phyloP scores from a whole-genome alignment of 1,139 yeast genomes.

The Tardiomyces blankii region DNA sequence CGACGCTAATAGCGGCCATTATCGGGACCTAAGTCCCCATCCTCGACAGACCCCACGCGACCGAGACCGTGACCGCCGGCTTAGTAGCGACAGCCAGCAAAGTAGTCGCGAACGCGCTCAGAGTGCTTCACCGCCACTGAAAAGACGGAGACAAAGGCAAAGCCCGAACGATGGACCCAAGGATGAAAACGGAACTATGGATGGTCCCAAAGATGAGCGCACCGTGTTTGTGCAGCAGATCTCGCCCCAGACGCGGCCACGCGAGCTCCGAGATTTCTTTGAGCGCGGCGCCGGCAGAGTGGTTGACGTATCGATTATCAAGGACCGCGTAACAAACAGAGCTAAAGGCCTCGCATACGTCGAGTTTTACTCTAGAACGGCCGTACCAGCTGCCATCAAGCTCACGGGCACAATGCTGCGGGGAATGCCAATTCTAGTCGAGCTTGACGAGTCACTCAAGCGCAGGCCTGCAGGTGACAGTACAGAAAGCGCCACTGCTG shows the following conservation, averaged over 20 bases:
- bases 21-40: neutral
- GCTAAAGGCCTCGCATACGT: constrained; percentile 31
- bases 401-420: constrained; percentile 26
- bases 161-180: too few relatives aligned
- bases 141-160: too few relatives aligned
- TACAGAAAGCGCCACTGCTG: neutral
- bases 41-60: neutral
- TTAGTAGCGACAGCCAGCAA: too few relatives aligned
- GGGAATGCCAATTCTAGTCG: constrained; percentile 29
- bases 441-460: constrained; percentile 22
- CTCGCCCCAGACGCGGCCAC: constrained; percentile 24
- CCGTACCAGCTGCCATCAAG: constrained; percentile 23
- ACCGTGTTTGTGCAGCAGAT: constrained; percentile 31
- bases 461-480: neutral
- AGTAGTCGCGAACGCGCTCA: neutral
- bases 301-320: constrained; percentile 28
- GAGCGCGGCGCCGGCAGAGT: constrained; percentile 26
- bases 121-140: neutral
- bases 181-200: too few relatives aligned
- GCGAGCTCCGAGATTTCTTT: constrained; percentile 25
- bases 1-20: neutral
- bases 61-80: neutral
- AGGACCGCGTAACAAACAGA: constrained; percentile 25
- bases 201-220: constrained; percentile 17
- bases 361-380: constrained; percentile 24